Evolutionary conservation across 805 yeast species (phyloP).

Genomic region (Yarrowia divulgata): DNA sequence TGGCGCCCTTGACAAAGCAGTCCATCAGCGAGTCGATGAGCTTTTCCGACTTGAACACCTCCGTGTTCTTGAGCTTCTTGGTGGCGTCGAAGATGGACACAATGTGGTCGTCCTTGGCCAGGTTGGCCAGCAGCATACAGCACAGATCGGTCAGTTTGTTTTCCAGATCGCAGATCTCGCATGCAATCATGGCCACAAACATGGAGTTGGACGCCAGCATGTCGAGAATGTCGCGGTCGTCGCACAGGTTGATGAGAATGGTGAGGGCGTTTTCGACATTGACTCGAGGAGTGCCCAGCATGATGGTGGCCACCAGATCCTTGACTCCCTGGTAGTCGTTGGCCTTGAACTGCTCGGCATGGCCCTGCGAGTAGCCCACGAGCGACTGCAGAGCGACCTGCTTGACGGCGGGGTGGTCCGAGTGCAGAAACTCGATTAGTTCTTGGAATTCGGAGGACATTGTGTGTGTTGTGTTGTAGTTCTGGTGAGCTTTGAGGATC

Average conservation of each 20-base stretch:
- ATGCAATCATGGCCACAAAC: constrained; percentile 52
- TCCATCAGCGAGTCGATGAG: constrained; percentile 85
- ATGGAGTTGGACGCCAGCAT: constrained; percentile 69
- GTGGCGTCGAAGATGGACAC: constrained; percentile 68
- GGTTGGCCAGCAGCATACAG: constrained; percentile 82
- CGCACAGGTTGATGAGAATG: constrained; percentile 82
- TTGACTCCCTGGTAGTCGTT: constrained; percentile 73
- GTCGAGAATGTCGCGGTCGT: constrained; percentile 67
- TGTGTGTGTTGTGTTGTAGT: background rate
- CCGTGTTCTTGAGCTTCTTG: constrained; percentile 47
- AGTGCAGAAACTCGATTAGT: constrained; percentile 80
- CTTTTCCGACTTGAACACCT: constrained; percentile 56
- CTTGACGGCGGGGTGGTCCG: constrained; percentile 78
- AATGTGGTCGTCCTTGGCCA: constrained; percentile 78
- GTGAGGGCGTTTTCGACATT: constrained; percentile 62
- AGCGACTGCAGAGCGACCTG: constrained; percentile 85
- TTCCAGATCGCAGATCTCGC: constrained; percentile 56
- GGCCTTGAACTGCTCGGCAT: constrained; percentile 69
- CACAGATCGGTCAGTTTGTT: constrained; percentile 79
- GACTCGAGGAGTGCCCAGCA: constrained; percentile 30
- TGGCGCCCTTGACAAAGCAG: constrained; percentile 85
- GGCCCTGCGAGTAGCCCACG: constrained; percentile 80
- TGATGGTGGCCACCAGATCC: constrained; percentile 69
- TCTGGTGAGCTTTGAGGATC: constrained; percentile 42
- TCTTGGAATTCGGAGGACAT: constrained; percentile 44